phyloP scores from a whole-genome alignment of 306 rosid genomes.

The Lagenaria siceraria region DNA sequence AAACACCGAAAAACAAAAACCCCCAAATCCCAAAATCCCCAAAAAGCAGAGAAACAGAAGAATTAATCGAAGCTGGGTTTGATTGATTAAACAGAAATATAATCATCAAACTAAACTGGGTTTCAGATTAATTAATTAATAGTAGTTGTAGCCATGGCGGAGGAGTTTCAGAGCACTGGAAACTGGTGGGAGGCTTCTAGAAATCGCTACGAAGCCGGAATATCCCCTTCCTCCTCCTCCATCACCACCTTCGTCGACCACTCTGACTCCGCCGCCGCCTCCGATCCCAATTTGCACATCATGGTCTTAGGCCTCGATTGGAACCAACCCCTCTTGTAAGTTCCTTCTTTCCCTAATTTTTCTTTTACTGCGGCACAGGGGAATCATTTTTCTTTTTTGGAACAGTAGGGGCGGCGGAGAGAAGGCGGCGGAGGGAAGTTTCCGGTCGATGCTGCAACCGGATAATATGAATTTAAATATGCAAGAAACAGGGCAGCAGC shows the following conservation, averaged over 20 bases:
- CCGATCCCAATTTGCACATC: conserved; percentile 58
- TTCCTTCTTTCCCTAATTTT: not conserved
- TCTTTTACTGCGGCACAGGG: not conserved
- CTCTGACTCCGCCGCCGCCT: conserved; percentile 15
- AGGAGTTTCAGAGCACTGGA: conserved; percentile 66
- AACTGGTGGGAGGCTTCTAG: conserved; percentile 84
- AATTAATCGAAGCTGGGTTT: not conserved
- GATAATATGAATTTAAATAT: conserved; percentile 46
- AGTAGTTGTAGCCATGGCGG: conserved; percentile 44
- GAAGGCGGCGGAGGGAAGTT: conserved; percentile 44
- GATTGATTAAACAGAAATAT: not conserved
- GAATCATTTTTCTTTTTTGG: not conserved
- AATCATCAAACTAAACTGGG: conserved; percentile 6
- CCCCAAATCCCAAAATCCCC: not conserved
- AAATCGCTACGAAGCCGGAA: conserved; percentile 47
- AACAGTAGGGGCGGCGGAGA: conserved; percentile 41
- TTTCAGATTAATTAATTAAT: not conserved
- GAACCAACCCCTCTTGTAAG: conserved; percentile 84
- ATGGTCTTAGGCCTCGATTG: conserved; percentile 94
- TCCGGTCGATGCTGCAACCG: conserved; percentile 55
- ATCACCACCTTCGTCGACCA: not conserved
- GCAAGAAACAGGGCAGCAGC: conserved; percentile 45
- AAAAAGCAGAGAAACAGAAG: not conserved
- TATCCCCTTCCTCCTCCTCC: conserved; percentile 61
- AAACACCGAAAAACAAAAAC: not conserved